Conservation (phyloP, 805 yeast genomes). For the Spathaspora sp. region DNA sequence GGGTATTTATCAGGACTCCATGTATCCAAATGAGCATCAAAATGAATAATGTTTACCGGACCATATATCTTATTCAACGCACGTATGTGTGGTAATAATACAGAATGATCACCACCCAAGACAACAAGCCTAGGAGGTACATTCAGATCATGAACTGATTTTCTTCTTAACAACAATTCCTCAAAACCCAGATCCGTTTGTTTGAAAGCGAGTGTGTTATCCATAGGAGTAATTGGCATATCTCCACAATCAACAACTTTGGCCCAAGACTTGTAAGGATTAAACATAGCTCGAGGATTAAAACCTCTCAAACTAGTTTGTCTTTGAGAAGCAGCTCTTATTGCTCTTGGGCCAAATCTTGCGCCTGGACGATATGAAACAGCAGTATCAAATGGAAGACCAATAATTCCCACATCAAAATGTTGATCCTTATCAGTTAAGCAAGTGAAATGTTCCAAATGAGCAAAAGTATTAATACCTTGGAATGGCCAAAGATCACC, state of each 20-base stretch:
- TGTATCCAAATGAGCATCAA: slow-evolving; percentile 84
- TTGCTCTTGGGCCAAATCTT: slow-evolving; percentile 76
- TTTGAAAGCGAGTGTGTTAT: slow-evolving; percentile 47
- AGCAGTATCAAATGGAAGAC: slow-evolving; percentile 84
- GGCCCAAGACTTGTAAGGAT: slow-evolving; percentile 51
- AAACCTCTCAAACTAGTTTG: slow-evolving; percentile 68
- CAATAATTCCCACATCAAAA: slow-evolving; percentile 71
- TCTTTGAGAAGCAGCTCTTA: slow-evolving; percentile 65
- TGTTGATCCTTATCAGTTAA: slow-evolving; percentile 41
- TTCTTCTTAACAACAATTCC: slow-evolving; percentile 47
- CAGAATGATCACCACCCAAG: slow-evolving; percentile 82
- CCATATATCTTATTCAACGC: slow-evolving; percentile 62
- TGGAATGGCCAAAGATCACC: slow-evolving; percentile 71
- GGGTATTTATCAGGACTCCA: slow-evolving; percentile 75
- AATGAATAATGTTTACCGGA: slow-evolving; percentile 68
- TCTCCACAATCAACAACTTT: slow-evolving; percentile 53
- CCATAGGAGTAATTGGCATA: slow-evolving; percentile 59
- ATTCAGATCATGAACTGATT: slow-evolving; percentile 14
- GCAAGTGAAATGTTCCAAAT: slow-evolving; percentile 59
- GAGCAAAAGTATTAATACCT: slow-evolving; percentile 73
- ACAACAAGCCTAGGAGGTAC: slow-evolving; percentile 63
- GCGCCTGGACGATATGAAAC: slow-evolving; percentile 79
- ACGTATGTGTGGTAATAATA: slow-evolving; percentile 68
- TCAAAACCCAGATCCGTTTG: slow-evolving; percentile 55
- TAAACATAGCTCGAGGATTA: slow-evolving; percentile 58